Conservation (phyloP, 2,329 filamentous ascomycete genomes). For the Bisporella sp. region DNA sequence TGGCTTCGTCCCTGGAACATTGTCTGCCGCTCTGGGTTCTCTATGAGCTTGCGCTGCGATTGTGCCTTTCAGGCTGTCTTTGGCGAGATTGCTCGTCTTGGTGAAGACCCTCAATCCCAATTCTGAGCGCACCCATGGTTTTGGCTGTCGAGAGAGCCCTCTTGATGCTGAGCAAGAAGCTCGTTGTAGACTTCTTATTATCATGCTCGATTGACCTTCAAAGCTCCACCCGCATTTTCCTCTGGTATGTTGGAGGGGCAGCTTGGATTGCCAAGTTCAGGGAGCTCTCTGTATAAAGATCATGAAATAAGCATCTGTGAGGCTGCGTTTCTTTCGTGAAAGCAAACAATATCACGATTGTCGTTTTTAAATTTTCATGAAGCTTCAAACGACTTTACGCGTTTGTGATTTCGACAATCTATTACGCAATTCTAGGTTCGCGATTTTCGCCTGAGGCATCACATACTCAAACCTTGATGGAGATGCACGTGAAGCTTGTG, state of each 20-base stretch:
- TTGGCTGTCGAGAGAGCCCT: slow-evolving; percentile 12
- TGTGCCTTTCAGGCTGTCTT: slow-evolving; percentile 15
- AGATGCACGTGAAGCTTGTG: background rate
- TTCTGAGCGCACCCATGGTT: slow-evolving; percentile 16
- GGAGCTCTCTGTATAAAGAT: background rate
- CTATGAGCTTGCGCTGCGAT: slow-evolving; percentile 16
- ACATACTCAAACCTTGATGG: slow-evolving; percentile 1
- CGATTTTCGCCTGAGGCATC: slow-evolving; percentile 3
- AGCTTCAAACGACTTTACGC: background rate
- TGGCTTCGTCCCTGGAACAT: slow-evolving; percentile 15
- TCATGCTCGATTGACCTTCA: slow-evolving; percentile 18
- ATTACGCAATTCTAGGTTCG: slow-evolving; percentile 15
- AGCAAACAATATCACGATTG: no score
- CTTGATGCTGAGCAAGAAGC: slow-evolving; percentile 22
- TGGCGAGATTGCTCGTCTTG: slow-evolving; percentile 16
- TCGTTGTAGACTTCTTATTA: slow-evolving; percentile 21
- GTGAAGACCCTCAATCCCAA: slow-evolving; percentile 24
- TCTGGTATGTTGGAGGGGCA: slow-evolving; percentile 16
- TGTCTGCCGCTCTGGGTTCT: slow-evolving; percentile 14
- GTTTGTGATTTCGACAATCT: slow-evolving; percentile 9
- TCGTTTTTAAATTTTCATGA: no score
- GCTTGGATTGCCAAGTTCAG: slow-evolving; percentile 5
- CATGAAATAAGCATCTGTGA: background rate
- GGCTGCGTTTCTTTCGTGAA: background rate
- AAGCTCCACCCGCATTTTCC: slow-evolving; percentile 4